A percentile compares a stretch with the other conserved stretches of the same genome.
phyloP scores from a whole-genome alignment of 1,284 basidiomycete species.

The Pseudozyma pruni region DNA sequence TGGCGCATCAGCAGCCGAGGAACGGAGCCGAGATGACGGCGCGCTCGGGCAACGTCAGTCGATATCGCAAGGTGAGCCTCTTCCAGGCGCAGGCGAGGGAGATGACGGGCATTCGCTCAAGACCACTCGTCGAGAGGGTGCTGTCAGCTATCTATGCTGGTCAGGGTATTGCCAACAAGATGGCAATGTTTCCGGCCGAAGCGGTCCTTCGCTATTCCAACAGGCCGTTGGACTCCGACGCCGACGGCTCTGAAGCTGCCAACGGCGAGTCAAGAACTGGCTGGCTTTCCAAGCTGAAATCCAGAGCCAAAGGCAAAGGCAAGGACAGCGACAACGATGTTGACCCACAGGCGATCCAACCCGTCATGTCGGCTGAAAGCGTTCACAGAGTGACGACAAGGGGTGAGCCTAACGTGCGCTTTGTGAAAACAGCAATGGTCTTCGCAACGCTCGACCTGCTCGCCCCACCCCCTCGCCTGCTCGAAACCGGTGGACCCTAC shows the following conservation, averaged over 20 bases:
- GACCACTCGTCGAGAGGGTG: slow-evolving; percentile 37
- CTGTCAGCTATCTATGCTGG: slow-evolving; percentile 26
- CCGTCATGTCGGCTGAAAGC: slow-evolving; percentile 12
- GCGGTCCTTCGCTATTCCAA: slow-evolving; percentile 36
- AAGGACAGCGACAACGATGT: slow-evolving; percentile 1
- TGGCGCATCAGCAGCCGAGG: slow-evolving; percentile 22
- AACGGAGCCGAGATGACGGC: slow-evolving; percentile 31
- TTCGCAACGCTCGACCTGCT: slow-evolving; percentile 46
- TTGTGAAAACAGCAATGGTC: slow-evolving; percentile 30
- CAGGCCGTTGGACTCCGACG: neutral
- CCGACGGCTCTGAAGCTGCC: neutral
- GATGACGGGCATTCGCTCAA: slow-evolving; percentile 38
- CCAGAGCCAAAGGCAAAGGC: slow-evolving; percentile 11
- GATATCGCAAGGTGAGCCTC: slow-evolving; percentile 24
- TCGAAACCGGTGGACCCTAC: slow-evolving; percentile 37
- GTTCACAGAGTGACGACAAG: neutral
- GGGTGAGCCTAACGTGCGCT: neutral
- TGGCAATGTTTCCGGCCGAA: slow-evolving; percentile 32
- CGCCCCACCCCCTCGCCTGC: slow-evolving; percentile 31
- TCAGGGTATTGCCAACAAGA: slow-evolving; percentile 9
- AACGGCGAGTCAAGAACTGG: slow-evolving; percentile 6
- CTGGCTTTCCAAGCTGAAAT: slow-evolving; percentile 32
- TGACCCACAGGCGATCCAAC: neutral
- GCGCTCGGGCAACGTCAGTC: slow-evolving; percentile 16
- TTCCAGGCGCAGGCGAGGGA: slow-evolving; percentile 36